A percentile compares a stretch with the other conserved stretches of the same genome.
Evolutionary conservation across 768 basidiomycete genomes (phyloP).

Genomic region (Hemileccinum impolitum): DNA sequence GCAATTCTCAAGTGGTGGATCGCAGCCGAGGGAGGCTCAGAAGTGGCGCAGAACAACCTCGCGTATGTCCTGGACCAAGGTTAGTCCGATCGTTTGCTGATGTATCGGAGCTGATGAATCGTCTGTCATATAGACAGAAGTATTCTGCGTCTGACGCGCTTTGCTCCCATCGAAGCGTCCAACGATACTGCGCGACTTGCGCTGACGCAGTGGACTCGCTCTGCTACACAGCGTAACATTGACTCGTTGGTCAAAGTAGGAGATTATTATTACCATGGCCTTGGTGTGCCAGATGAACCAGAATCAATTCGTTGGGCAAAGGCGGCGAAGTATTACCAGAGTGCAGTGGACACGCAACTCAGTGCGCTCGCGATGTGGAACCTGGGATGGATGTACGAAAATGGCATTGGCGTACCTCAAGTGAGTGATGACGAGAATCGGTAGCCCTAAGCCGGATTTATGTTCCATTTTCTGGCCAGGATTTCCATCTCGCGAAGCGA

Average conservation of each 20-base stretch:
- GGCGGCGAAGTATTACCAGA: slow-evolving; percentile 91
- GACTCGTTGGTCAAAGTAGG: slow-evolving; percentile 98
- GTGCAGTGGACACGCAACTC: slow-evolving; percentile 87
- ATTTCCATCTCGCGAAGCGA: slow-evolving; percentile 95
- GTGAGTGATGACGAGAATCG: slow-evolving; percentile 35
- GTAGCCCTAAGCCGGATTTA: no score
- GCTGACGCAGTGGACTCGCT: slow-evolving; percentile 91
- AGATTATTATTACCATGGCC: slow-evolving; percentile 92
- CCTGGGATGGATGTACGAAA: slow-evolving; percentile 99
- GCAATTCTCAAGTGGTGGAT: slow-evolving; percentile 95
- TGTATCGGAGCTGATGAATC: slow-evolving; percentile 23
- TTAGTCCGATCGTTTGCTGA: slow-evolving; percentile 33
- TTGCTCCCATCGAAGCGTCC: slow-evolving; percentile 67
- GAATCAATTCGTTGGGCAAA: slow-evolving; percentile 73
- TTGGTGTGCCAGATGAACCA: slow-evolving; percentile 72
- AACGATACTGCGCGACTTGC: slow-evolving; percentile 83
- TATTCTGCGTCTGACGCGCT: slow-evolving; percentile 61
- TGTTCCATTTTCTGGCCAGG: slow-evolving; percentile 40
- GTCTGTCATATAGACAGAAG: slow-evolving; percentile 53
- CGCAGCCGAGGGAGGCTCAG: slow-evolving; percentile 88
- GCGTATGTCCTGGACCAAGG: slow-evolving; percentile 93
- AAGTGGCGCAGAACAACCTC: slow-evolving; percentile 93
- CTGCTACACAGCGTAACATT: slow-evolving; percentile 90
- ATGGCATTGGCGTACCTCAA: slow-evolving; percentile 87
- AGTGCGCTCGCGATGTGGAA: slow-evolving; percentile 99